Conservation (phyloP, 129 eudicot genomes). For the Flaveria linearis region DNA sequence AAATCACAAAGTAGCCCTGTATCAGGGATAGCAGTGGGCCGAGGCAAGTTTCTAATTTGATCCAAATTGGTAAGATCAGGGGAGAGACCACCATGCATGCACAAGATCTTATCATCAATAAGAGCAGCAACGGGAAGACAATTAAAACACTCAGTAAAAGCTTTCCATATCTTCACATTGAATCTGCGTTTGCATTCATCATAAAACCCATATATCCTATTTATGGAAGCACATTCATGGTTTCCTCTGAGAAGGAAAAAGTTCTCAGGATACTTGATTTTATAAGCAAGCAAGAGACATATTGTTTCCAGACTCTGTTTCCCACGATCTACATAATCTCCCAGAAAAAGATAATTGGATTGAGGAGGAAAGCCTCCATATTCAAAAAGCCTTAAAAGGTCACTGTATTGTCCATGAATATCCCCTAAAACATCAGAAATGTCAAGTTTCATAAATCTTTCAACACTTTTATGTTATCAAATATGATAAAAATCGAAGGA, state of each 20-base stretch:
- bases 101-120: conserved; percentile 81
- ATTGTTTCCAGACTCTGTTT: conserved; percentile 85
- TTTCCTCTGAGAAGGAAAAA: conserved; percentile 85
- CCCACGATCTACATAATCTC: conserved; percentile 91
- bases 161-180: conserved; percentile 84
- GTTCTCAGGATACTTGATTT: conserved; percentile 79
- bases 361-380: conserved; percentile 92
- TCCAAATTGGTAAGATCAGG: conserved; percentile 75
- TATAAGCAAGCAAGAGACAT: conserved; percentile 84
- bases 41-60: conserved; percentile 72
- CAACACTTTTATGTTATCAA: neutral
- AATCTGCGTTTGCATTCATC: conserved; percentile 88
- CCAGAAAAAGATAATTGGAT: conserved; percentile 76
- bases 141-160: conserved; percentile 79
- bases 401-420: conserved; percentile 91
- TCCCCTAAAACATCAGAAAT: conserved; percentile 54
- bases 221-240: conserved; percentile 86
- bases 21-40: conserved; percentile 85
- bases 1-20: conserved; percentile 88
- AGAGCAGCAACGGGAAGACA: conserved; percentile 96
- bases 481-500: neutral
- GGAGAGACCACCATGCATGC: conserved; percentile 98
- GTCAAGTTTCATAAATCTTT: neutral
- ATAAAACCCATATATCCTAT: conserved; percentile 82
- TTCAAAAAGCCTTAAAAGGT: conserved; percentile 73